Evolutionary conservation across 2,329 filamentous ascomycete genomes (phyloP).

Genomic region (Rhexocercosporidium sp.): DNA sequence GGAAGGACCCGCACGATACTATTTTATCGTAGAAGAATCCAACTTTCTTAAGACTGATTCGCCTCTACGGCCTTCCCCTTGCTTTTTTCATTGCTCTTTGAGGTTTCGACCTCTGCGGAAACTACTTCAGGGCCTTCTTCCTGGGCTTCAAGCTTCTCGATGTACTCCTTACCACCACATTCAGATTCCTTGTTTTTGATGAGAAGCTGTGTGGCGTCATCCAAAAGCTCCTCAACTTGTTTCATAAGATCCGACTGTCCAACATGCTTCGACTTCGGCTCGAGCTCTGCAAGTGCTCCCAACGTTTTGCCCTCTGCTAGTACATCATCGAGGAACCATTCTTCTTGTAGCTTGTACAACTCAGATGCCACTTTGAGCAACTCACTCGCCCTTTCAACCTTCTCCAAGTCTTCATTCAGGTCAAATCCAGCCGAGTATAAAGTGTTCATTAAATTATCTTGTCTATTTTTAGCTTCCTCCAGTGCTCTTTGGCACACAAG

Average conservation of each 20-base stretch:
- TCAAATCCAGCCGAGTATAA: too few relatives aligned
- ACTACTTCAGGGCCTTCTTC: not conserved
- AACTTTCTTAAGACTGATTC: too few relatives aligned
- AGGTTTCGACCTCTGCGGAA: not conserved
- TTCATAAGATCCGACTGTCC: not conserved
- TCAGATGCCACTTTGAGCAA: not conserved
- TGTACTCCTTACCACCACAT: not conserved
- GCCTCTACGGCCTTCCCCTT: not conserved
- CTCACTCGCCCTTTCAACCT: not conserved
- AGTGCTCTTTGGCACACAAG: not conserved
- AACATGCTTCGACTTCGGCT: not conserved
- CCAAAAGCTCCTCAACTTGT: not conserved
- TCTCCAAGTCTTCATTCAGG: not conserved
- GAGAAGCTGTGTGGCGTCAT: not conserved
- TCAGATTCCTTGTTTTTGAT: not conserved
- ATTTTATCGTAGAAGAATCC: not conserved
- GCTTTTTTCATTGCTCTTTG: not conserved
- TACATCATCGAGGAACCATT: not conserved
- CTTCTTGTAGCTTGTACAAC: not conserved
- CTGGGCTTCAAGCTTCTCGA: not conserved
- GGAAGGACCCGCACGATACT: not conserved
- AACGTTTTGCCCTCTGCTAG: not conserved
- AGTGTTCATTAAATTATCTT: not conserved
- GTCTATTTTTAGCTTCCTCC: not conserved
- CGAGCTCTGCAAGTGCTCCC: not conserved